These are phyloP conservation scores for Stachybotrys chlorohalonatus DNA, from an alignment of 2,329 filamentous ascomycete genomes.

Conservation along the genomic window DNA sequence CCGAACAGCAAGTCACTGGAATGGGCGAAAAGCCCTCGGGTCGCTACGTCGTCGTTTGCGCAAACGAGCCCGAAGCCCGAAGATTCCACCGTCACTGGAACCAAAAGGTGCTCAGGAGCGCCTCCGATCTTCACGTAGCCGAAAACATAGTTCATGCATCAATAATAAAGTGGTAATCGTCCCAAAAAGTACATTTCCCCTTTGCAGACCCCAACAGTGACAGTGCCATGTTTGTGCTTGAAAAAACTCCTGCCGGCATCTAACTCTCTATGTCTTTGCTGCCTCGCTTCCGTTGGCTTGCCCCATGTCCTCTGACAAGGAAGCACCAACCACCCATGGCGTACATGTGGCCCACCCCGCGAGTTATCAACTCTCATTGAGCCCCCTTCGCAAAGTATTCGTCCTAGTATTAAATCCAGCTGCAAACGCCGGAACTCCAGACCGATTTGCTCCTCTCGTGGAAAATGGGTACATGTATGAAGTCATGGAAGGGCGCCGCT, in stretches of 20 bases:
- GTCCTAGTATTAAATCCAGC: constrained; percentile 32
- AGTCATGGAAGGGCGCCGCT: constrained; percentile 9
- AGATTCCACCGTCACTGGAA: constrained; percentile 34
- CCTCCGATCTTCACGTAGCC: constrained; percentile 1
- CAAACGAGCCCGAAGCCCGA: constrained; percentile 21
- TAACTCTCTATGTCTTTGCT: not conserved
- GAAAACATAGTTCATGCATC: constrained; percentile 18
- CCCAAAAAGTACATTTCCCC: constrained; percentile 2
- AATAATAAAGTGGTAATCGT: constrained; percentile 21
- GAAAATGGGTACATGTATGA: constrained; percentile 8
- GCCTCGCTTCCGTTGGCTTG: not conserved
- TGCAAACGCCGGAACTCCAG: constrained; percentile 36
- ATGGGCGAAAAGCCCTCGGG: not conserved
- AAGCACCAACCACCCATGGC: not conserved
- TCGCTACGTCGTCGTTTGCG: constrained; percentile 20
- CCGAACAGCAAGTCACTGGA: not conserved
- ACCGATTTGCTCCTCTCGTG: constrained; percentile 33
- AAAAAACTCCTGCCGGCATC: not conserved
- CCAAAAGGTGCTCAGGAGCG: constrained; percentile 16
- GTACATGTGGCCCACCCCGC: not conserved
- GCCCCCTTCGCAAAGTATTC: not conserved
- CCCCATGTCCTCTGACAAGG: not conserved
- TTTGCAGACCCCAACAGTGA: not conserved
- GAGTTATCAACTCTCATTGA: not conserved
- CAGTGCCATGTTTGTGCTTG: not conserved